Evolutionary conservation across 345 rosid species (phyloP).

Genomic region (Eutrema yunnanense): DNA sequence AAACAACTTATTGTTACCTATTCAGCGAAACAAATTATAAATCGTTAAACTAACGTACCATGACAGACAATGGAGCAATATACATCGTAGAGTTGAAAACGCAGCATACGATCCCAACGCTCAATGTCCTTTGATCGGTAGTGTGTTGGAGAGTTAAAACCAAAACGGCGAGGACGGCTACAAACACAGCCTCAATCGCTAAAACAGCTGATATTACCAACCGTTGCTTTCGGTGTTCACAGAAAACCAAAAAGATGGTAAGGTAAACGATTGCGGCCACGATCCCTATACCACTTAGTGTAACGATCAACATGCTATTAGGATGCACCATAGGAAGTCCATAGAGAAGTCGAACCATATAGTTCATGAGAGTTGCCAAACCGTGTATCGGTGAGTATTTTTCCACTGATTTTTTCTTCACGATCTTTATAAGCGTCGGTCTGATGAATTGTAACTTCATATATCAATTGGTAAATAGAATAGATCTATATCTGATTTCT

Average conservation of each 20-base stretch:
- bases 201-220: slow-evolving; percentile 14
- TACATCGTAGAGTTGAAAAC: slow-evolving; percentile 55
- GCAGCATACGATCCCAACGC: slow-evolving; percentile 49
- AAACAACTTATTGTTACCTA: not conserved
- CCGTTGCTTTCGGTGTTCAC: slow-evolving; percentile 35
- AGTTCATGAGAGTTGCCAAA: slow-evolving; percentile 34
- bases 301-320: slow-evolving; percentile 48
- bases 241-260: slow-evolving; percentile 35
- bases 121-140: slow-evolving; percentile 33
- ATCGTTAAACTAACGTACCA: slow-evolving; percentile 33
- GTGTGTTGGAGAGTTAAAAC: slow-evolving; percentile 41
- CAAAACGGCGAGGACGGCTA: slow-evolving; percentile 19
- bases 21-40: not conserved
- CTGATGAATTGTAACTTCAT: slow-evolving; percentile 26
- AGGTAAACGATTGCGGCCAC: slow-evolving; percentile 47
- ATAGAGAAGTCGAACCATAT: slow-evolving; percentile 56
- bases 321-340: slow-evolving; percentile 70
- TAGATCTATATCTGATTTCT: too few relatives aligned
- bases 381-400: slow-evolving; percentile 62
- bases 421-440: slow-evolving; percentile 61
- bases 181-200: slow-evolving; percentile 35
- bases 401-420: slow-evolving; percentile 63
- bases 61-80: slow-evolving; percentile 56
- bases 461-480: too few relatives aligned
- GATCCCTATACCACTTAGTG: slow-evolving; percentile 56